A percentile compares a stretch with the other conserved stretches of the same genome.
Evolutionary conservation across 108 stramenopile genomes (phyloP).

Genomic region (Skeletonema grethae): DNA sequence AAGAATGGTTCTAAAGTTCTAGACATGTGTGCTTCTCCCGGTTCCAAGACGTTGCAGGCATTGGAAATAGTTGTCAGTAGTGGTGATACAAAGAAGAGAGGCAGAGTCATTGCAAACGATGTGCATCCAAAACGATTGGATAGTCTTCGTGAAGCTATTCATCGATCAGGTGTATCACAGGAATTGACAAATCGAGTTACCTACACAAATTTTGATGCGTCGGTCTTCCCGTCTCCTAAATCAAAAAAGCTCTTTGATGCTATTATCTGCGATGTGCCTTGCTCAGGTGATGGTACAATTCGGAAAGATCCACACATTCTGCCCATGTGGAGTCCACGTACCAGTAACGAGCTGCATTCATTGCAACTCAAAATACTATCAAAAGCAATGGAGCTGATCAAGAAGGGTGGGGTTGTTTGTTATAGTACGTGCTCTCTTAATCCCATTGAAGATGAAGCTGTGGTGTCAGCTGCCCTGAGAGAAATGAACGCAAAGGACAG

Average conservation of each 20-base stretch:
- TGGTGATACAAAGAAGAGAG: conserved; percentile 15
- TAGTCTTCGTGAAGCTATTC: conserved; percentile 61
- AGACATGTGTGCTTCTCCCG: conserved; percentile 88
- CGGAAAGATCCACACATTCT: conserved; percentile 81
- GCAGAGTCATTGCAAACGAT: conserved; percentile 84
- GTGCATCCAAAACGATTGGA: conserved; percentile 68
- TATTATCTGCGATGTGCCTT: conserved; percentile 89
- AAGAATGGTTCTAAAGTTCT: conserved; percentile 49
- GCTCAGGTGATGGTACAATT: conserved; percentile 88
- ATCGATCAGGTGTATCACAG: conserved; percentile 60
- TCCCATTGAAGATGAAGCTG: conserved; percentile 94
- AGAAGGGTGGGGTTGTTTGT: conserved; percentile 73
- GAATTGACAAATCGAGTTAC: conserved; percentile 33
- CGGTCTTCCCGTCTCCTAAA: conserved; percentile 37
- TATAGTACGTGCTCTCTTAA: conserved; percentile 90
- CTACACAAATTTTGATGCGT: conserved; percentile 60
- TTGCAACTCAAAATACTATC: conserved; percentile 79
- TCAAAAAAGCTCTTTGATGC: conserved; percentile 55
- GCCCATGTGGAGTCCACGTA: conserved; percentile 72
- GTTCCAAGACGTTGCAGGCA: conserved; percentile 86
- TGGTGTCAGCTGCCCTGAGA: conserved; percentile 75
- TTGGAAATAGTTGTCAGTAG: conserved; percentile 55
- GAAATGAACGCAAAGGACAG: neutral
- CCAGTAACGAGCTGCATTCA: conserved; percentile 63
- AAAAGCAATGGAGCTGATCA: conserved; percentile 67